Evolutionary conservation across 176 grass and related monocot species (phyloP), one percentile per base, ranked within the genome.

Genomic region (Chrysopogon serrulatus): DNA sequence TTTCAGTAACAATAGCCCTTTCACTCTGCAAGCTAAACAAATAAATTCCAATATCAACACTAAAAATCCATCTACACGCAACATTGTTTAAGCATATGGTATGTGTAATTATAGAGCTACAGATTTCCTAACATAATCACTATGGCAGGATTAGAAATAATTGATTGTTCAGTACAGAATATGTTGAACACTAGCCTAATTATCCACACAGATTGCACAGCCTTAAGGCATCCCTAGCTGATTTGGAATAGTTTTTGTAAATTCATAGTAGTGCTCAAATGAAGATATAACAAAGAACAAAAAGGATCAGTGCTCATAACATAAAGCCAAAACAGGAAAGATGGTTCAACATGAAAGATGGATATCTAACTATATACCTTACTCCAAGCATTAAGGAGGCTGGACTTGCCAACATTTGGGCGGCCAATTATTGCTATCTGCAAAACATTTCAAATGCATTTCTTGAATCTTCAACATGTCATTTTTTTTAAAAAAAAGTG

Each of bases 341-440:
- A 10, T 39, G 60, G 26, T 54, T 6, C 23, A 51, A 80, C 36
- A 76, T 34, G 23, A 73, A 78, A n/a, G n/a, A n/a, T n/a, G 67
- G n/a, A 86, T 76, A 87, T 76, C 32, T n/a, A 69, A 43, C 61
- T 30, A 41, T 42, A 87, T 92, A 95, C 93, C 94, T 95, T 95
- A 83, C 96, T 98, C 96, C 96, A 98, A 78, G 87, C 87, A 92
- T 98, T 98, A 65, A 98, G 83, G 45, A 98, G 87, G 73, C 96
- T 98, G 24, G 96, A 98, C 78, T 95, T 98, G 36, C 96, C 96
- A 88, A 98, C 96, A 92, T 98, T 98, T 85, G 93, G 96, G 17
- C 87, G 71, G 23, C 93, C 96, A 74, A 98, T 95, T 37, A 98
- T 98, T 62, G 96, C 93, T 78, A 98, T 85, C 96, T 98, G 81